These are phyloP conservation scores for Calonectria henricotiae DNA, from an alignment of 2,329 filamentous ascomycete genomes.

Conservation along the genomic window DNA sequence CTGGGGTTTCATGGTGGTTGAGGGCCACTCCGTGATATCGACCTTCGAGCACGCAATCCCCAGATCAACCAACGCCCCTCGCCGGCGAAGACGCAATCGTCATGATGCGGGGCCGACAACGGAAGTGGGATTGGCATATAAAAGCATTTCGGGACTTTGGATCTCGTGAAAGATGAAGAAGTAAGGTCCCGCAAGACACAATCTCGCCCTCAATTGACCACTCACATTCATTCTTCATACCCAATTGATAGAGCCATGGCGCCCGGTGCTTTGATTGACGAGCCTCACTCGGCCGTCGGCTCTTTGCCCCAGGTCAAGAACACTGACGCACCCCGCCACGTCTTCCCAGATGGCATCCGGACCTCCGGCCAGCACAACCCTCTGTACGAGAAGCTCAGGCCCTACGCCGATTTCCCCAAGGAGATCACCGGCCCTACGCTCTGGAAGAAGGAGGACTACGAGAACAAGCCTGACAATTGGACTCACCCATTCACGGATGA, in stretches of 20 bases:
- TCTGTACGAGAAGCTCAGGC: slow-evolving; percentile 74
- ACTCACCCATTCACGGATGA: slow-evolving; percentile 79
- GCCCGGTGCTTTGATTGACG: slow-evolving; percentile 19
- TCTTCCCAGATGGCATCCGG: slow-evolving; percentile 66
- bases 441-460: slow-evolving; percentile 80
- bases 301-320: slow-evolving; percentile 49
- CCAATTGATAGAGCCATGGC: not conserved
- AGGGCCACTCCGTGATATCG: slow-evolving; percentile 52
- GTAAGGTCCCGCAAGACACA: not conserved
- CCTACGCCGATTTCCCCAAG: slow-evolving; percentile 81
- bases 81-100: slow-evolving; percentile 49
- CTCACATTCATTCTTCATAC: not conserved
- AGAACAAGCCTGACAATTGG: slow-evolving; percentile 78
- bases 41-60: slow-evolving; percentile 51
- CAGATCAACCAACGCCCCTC: slow-evolving; percentile 37
- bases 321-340: slow-evolving; percentile 50
- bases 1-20: slow-evolving; percentile 35
- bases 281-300: slow-evolving; percentile 49
- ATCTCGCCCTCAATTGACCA: slow-evolving; percentile 30
- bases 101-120: slow-evolving; percentile 44
- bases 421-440: slow-evolving; percentile 81
- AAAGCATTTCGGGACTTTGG: slow-evolving; percentile 31
- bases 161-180: not conserved
- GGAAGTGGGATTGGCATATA: slow-evolving; percentile 43
- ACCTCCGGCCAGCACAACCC: slow-evolving; percentile 82